These are phyloP conservation scores for Daldinia sp. DNA, from an alignment of 2,329 filamentous ascomycete species.

Conservation along the genomic window DNA sequence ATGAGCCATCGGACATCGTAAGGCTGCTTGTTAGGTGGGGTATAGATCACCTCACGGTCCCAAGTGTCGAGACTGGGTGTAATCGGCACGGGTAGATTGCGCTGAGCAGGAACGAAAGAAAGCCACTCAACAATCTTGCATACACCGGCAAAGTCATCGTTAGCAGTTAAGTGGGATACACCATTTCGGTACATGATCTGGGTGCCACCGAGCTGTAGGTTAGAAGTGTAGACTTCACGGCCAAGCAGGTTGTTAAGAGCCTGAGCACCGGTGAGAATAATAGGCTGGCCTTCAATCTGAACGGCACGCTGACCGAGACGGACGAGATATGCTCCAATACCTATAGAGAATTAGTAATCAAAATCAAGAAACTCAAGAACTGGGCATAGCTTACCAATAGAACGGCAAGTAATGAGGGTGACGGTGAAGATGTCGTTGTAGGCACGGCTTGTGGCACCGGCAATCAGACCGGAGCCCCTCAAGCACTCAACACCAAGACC, in stretches of 20 bases:
- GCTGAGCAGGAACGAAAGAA: conserved; percentile 96
- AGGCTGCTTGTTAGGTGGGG: conserved; percentile 81
- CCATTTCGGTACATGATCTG: conserved; percentile 99
- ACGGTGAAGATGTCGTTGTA: conserved; percentile 99
- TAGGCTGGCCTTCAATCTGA: conserved; percentile 98
- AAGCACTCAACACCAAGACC: conserved; percentile 98
- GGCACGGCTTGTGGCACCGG: conserved; percentile 93
- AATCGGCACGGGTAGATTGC: conserved; percentile 92
- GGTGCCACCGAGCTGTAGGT: conserved; percentile 98
- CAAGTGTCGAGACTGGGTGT: conserved; percentile 85
- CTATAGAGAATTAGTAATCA: conserved; percentile 57
- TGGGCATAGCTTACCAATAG: conserved; percentile 76
- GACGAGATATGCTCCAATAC: conserved; percentile 98
- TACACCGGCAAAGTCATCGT: conserved; percentile 97
- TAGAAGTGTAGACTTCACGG: conserved; percentile 98
- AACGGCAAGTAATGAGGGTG: conserved; percentile 96
- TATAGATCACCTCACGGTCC: conserved; percentile 93
- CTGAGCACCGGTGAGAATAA: conserved; percentile 96
- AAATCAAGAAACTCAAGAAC: conserved; percentile 16
- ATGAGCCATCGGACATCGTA: conserved; percentile 98
- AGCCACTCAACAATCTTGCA: conserved; percentile 99
- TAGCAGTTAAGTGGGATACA: conserved; percentile 98
- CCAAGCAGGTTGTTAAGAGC: conserved; percentile 98
- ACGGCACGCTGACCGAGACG: conserved; percentile 98
- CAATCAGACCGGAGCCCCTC: conserved; percentile 96